These are phyloP conservation scores for Apiotrichum gracile DNA, from an alignment of 1,284 basidiomycete species.

Conservation along the genomic window DNA sequence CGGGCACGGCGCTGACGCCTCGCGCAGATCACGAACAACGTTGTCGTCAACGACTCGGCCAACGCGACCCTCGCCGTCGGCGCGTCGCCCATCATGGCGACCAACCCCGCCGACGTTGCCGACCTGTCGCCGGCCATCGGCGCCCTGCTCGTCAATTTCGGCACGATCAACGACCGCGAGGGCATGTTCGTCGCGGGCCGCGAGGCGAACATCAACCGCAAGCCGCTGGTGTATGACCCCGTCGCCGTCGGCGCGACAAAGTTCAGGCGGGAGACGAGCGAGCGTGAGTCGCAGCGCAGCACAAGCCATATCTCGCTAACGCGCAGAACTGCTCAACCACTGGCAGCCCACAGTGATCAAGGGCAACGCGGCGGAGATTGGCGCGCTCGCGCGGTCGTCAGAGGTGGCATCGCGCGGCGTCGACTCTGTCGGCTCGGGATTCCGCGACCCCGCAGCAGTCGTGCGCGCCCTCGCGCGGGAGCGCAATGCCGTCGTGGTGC, in stretches of 20 bases:
- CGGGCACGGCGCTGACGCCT: not conserved
- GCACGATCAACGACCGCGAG: constrained; percentile 66
- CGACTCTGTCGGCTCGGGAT: constrained; percentile 71
- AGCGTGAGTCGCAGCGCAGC: constrained; percentile 34
- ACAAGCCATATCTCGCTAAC: not conserved
- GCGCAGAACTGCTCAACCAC: constrained; percentile 65
- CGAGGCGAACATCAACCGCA: constrained; percentile 64
- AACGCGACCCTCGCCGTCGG: constrained; percentile 85
- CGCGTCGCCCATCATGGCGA: constrained; percentile 91
- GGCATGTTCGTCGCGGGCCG: constrained; percentile 77
- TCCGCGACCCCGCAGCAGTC: constrained; percentile 66
- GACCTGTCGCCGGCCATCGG: constrained; percentile 67
- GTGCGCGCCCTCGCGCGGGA: constrained; percentile 65
- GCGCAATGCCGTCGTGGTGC: constrained; percentile 77
- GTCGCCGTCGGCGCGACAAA: constrained; percentile 84
- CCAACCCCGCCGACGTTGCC: constrained; percentile 71
- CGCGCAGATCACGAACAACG: constrained; percentile 77
- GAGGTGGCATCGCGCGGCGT: constrained; percentile 83
- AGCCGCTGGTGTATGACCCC: constrained; percentile 81
- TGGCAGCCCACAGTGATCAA: constrained; percentile 93
- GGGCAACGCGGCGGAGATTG: constrained; percentile 90
- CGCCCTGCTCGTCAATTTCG: constrained; percentile 81
- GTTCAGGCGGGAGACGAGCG: constrained; percentile 58
- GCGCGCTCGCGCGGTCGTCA: constrained; percentile 63
- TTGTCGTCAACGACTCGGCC: constrained; percentile 84